phyloP scores from a whole-genome alignment of 768 basidiomycete genomes.

The Pleurotus cornucopiae region DNA sequence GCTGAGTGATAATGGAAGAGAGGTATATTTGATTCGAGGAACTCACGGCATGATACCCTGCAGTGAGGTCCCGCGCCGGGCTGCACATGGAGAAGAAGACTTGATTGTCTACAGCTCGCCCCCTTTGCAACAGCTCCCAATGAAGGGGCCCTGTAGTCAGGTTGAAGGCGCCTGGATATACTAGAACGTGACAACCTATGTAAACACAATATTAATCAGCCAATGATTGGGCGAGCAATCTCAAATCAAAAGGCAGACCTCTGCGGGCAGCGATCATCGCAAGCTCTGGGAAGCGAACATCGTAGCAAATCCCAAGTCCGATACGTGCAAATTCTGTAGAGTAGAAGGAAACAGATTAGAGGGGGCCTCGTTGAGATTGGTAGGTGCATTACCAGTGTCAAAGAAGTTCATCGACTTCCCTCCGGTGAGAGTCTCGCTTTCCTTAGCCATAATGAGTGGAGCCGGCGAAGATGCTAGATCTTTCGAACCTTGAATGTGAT shows the following conservation, averaged over 20 bases:
- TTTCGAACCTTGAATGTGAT: slow-evolving; percentile 76
- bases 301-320: slow-evolving; percentile 95
- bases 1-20: neutral
- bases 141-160: slow-evolving; percentile 92
- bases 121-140: slow-evolving; percentile 89
- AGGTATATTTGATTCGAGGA: neutral
- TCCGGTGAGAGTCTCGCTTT: slow-evolving; percentile 82
- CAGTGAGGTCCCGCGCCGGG: slow-evolving; percentile 79
- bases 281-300: slow-evolving; percentile 91
- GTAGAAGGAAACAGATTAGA: neutral
- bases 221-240: neutral
- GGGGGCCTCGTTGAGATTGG: neutral
- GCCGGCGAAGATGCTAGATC: neutral
- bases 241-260: slow-evolving; percentile 39
- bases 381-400: slow-evolving; percentile 64
- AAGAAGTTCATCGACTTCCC: slow-evolving; percentile 75
- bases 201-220: neutral
- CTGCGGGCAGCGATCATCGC: slow-evolving; percentile 85
- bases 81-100: slow-evolving; percentile 96
- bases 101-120: slow-evolving; percentile 92
- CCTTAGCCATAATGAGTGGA: slow-evolving; percentile 38
- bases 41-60: slow-evolving; percentile 85
- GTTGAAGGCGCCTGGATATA: slow-evolving; percentile 97
- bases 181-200: slow-evolving; percentile 77
- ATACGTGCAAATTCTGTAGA: slow-evolving; percentile 89